Evolutionary conservation across 345 rosid genomes (phyloP).

Genomic region (Sisymbrium altissimum): DNA sequence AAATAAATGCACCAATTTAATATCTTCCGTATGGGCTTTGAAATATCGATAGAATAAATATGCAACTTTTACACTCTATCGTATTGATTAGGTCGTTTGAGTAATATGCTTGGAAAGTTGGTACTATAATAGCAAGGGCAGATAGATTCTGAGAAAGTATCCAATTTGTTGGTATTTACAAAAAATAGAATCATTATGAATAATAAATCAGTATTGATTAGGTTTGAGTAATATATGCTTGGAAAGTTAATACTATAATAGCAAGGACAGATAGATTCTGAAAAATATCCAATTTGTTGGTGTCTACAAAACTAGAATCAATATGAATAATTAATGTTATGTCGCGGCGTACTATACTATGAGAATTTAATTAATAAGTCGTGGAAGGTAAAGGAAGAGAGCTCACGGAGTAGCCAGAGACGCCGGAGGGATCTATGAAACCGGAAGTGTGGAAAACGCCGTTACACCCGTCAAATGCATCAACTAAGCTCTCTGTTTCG

Average conservation of each 20-base stretch:
- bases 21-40: neutral
- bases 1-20: neutral
- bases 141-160: neutral
- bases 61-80: neutral
- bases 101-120: neutral
- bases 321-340: neutral
- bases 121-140: neutral
- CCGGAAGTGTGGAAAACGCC: slow-evolving; percentile 75
- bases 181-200: neutral
- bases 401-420: slow-evolving; percentile 76
- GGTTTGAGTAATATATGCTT: neutral
- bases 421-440: slow-evolving; percentile 65
- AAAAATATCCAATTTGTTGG: neutral
- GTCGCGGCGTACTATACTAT: neutral
- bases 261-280: no score
- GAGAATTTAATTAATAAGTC: neutral
- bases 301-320: neutral
- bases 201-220: neutral
- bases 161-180: neutral
- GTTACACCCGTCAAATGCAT: slow-evolving; percentile 65
- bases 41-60: neutral
- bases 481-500: slow-evolving; percentile 43
- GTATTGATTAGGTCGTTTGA: no score
- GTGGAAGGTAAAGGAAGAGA: neutral
- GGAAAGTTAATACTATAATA: neutral